These are phyloP conservation scores for Pneumocystis carinii DNA, from an alignment of 1,139 yeast genomes.

Conservation along the genomic window DNA sequence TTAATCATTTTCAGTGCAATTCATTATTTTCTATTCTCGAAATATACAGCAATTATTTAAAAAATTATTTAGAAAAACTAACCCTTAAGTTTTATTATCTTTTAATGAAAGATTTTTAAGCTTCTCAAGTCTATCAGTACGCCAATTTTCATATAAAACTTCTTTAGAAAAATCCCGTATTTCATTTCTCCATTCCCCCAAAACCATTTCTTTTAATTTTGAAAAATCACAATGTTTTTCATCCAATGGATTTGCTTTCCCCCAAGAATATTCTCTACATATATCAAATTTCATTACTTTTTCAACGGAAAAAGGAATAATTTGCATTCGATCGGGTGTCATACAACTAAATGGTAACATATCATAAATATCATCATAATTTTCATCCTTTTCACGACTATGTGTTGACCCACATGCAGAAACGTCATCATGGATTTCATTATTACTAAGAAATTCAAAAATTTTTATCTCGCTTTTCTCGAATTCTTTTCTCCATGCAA, in stretches of 20 bases:
- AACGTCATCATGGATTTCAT: neutral
- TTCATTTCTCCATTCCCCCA: constrained; percentile 2
- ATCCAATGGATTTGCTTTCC: neutral
- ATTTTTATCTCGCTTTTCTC: neutral
- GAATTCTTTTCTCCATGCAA: neutral
- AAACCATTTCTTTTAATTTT: neutral
- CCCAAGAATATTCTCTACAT: constrained; percentile 1
- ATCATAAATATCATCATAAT: neutral
- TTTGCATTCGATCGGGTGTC: neutral
- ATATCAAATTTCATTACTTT: neutral
- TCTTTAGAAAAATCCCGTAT: neutral
- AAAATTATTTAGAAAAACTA: neutral
- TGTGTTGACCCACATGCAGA: neutral
- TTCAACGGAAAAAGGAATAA: neutral
- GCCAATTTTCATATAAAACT: constrained; percentile 1
- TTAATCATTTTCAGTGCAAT: neutral
- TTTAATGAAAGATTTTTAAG: neutral
- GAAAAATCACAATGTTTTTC: neutral
- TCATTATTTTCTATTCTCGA: neutral
- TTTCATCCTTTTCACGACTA: neutral
- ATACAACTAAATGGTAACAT: neutral
- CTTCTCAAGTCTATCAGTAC: neutral
- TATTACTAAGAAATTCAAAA: neutral
- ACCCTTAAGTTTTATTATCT: neutral
- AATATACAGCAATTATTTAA: neutral